Evolutionary conservation across 1,139 yeast species (phyloP).

Genomic region (Candida neerlandica): DNA sequence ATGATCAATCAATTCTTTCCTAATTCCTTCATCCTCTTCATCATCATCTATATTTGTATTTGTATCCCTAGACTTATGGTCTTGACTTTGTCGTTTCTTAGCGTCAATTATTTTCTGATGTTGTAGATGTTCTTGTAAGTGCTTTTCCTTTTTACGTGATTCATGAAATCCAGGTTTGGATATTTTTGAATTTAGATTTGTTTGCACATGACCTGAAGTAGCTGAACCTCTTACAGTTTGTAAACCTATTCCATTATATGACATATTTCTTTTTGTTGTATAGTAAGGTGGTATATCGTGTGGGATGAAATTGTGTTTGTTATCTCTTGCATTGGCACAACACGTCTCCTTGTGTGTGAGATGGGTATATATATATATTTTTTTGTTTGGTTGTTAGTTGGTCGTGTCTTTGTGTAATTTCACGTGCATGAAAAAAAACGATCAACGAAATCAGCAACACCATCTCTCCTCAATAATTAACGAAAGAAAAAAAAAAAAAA

Average conservation of each 20-base stretch:
- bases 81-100: conserved; percentile 13
- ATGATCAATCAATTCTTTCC: conserved; percentile 44
- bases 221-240: conserved; percentile 70
- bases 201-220: conserved; percentile 70
- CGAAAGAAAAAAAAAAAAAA: too few species aligned
- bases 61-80: too few species aligned
- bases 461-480: too few species aligned
- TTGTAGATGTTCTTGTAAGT: not conserved
- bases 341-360: too few species aligned
- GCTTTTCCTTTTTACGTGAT: conserved; percentile 16
- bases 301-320: too few species aligned
- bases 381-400: too few species aligned
- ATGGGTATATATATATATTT: too few species aligned
- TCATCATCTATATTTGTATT: conserved; percentile 9
- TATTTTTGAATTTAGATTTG: conserved; percentile 39
- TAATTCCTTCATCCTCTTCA: conserved; percentile 20
- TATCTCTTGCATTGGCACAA: too few species aligned
- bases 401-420: too few species aligned
- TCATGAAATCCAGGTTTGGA: conserved; percentile 20
- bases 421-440: too few species aligned
- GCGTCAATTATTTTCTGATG: conserved; percentile 17
- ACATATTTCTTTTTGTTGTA: conserved; percentile 36
- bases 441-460: too few species aligned
- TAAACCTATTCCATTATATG: conserved; percentile 69
- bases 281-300: not conserved